Percentiles rank a stretch among this genome's conserved stretches.
These are phyloP conservation scores for Casaregolazyma lundiana DNA, from an alignment of 1,139 yeast genomes.

Conservation along the genomic window DNA sequence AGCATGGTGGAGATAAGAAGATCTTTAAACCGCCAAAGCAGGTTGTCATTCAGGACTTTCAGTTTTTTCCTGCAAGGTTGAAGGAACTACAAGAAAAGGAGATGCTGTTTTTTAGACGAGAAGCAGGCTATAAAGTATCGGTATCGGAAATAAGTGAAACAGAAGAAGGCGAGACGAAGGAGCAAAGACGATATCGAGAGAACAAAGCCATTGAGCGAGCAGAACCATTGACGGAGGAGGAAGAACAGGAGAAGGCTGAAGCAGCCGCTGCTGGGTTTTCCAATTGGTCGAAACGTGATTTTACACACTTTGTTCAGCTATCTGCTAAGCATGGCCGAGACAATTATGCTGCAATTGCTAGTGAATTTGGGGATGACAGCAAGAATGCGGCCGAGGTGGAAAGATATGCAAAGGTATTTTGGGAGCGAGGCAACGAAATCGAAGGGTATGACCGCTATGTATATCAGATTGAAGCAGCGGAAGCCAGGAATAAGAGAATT, in stretches of 20 bases:
- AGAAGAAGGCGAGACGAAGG: slow-evolving; percentile 50
- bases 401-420: slow-evolving; percentile 66
- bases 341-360: slow-evolving; percentile 57
- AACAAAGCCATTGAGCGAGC: slow-evolving; percentile 54
- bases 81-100: slow-evolving; percentile 69
- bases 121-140: slow-evolving; percentile 63
- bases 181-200: slow-evolving; percentile 53
- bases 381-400: slow-evolving; percentile 72
- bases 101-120: slow-evolving; percentile 67
- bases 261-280: slow-evolving; percentile 64
- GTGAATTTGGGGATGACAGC: slow-evolving; percentile 48
- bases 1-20: slow-evolving; percentile 38
- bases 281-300: slow-evolving; percentile 87
- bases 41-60: slow-evolving; percentile 65
- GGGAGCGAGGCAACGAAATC: slow-evolving; percentile 67
- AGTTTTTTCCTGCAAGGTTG: slow-evolving; percentile 71
- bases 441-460: slow-evolving; percentile 86
- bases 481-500: slow-evolving; percentile 66
- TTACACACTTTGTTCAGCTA: slow-evolving; percentile 77
- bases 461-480: slow-evolving; percentile 80
- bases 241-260: slow-evolving; percentile 56
- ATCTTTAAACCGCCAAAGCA: slow-evolving; percentile 60
- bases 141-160: slow-evolving; percentile 38
- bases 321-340: slow-evolving; percentile 78
- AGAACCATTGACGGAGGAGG: slow-evolving; percentile 75